These are phyloP conservation scores for Pseudevernia furfuracea DNA, from an alignment of 495 filamentous ascomycete genomes.

Conservation along the genomic window DNA sequence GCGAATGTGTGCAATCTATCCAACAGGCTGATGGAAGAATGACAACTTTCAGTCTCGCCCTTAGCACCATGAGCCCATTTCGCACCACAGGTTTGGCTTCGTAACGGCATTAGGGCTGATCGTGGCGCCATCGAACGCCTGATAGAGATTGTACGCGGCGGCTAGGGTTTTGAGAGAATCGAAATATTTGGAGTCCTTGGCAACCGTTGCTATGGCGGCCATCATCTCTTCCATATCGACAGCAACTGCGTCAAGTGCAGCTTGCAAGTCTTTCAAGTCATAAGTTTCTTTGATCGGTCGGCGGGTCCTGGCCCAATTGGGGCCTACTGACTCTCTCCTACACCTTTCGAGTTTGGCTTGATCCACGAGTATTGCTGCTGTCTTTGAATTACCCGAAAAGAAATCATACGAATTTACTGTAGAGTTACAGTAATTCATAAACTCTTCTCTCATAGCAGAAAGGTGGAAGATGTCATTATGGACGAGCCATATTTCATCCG, in stretches of 20 bases:
- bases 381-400: not conserved
- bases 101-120: not conserved
- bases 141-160: not conserved
- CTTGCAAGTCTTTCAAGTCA: not conserved
- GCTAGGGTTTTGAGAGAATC: not conserved
- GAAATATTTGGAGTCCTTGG: not conserved
- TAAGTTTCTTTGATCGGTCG: not conserved
- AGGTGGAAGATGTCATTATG: not conserved
- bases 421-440: not conserved
- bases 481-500: not conserved
- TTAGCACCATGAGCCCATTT: constrained; percentile 1
- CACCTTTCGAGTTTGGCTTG: not conserved
- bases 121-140: not conserved
- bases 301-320: not conserved
- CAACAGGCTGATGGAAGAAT: not conserved
- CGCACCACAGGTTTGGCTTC: not conserved
- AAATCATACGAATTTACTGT: not conserved
- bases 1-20: constrained; percentile 7
- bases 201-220: not conserved
- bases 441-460: not conserved
- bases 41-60: not conserved
- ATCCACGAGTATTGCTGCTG: not conserved
- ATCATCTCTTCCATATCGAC: not conserved
- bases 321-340: not conserved
- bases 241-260: not conserved